These are phyloP conservation scores for Borealophlyctis nickersoniae DNA, from an alignment of 192 early-diverging fungal species.

Conservation along the genomic window DNA sequence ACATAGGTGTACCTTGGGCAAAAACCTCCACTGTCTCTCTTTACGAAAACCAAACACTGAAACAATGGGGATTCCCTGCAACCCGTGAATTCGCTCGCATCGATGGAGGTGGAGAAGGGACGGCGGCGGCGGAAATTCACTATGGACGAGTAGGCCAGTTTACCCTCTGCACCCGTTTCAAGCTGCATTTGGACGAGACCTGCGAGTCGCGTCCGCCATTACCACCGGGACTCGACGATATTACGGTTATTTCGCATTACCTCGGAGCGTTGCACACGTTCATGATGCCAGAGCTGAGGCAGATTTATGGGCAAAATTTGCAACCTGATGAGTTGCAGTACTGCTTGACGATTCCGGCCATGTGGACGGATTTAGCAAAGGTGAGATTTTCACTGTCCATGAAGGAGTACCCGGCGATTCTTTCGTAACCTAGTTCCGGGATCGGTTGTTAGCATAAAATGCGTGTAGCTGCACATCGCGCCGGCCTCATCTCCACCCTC, in stretches of 20 bases:
- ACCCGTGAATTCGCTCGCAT: neutral
- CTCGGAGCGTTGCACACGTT: neutral
- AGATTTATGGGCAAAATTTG: conserved; percentile 1
- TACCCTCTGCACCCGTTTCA: neutral
- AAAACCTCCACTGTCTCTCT: neutral
- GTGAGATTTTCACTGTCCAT: too few relatives aligned
- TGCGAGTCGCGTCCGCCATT: neutral
- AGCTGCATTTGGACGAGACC: neutral
- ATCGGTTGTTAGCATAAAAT: neutral
- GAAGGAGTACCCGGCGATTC: neutral
- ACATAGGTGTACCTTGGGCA: neutral
- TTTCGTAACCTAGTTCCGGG: neutral
- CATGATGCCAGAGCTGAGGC: neutral
- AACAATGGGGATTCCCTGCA: neutral
- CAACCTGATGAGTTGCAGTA: neutral
- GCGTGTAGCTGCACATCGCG: neutral
- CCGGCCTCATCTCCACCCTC: neutral
- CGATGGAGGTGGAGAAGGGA: neutral
- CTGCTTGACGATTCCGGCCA: conserved; percentile 1
- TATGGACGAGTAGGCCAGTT: neutral
- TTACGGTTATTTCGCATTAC: neutral
- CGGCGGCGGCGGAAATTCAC: neutral
- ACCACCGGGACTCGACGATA: neutral
- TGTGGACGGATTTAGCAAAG: conserved; percentile 2
- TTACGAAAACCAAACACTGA: neutral